Conservation (phyloP, 768 basidiomycete genomes). For the Tricholoma saponaceum region DNA sequence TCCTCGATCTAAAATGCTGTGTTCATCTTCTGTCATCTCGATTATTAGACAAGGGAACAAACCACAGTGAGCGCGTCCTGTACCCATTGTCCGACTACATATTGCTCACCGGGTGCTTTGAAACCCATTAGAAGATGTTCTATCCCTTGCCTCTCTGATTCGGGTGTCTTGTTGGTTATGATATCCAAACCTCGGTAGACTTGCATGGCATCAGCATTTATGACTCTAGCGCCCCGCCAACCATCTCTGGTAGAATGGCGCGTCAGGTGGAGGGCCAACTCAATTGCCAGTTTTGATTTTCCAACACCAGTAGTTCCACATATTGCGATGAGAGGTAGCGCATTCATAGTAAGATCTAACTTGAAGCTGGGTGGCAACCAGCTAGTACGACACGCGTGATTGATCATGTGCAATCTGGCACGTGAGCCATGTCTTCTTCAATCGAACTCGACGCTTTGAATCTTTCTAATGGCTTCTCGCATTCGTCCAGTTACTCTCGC, state of each 20-base stretch:
- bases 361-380: too few species aligned
- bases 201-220: conserved; percentile 99
- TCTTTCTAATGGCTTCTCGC: conserved; percentile 28
- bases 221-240: conserved; percentile 67
- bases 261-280: conserved; percentile 67
- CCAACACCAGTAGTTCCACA: conserved; percentile 96
- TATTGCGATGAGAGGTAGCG: conserved; percentile 73
- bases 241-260: conserved; percentile 27
- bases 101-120: conserved; percentile 83
- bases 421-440: too few species aligned
- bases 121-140: conserved; percentile 89
- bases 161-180: conserved; percentile 90
- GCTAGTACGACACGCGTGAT: too few species aligned
- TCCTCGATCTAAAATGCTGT: conserved; percentile 59
- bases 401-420: too few species aligned
- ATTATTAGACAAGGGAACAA: conserved; percentile 24
- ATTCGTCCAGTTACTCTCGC: conserved; percentile 52
- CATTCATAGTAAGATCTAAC: conserved; percentile 29
- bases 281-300: conserved; percentile 88
- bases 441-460: too few species aligned
- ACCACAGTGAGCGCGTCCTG: conserved; percentile 76
- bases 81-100: conserved; percentile 85
- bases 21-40: conserved; percentile 4
- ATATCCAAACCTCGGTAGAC: conserved; percentile 88
- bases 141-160: conserved; percentile 71